Evolutionary conservation across 257 asterid species (phyloP), one percentile per base, ranked within the genome.

Genomic region (Scutellaria baicalensis): DNA sequence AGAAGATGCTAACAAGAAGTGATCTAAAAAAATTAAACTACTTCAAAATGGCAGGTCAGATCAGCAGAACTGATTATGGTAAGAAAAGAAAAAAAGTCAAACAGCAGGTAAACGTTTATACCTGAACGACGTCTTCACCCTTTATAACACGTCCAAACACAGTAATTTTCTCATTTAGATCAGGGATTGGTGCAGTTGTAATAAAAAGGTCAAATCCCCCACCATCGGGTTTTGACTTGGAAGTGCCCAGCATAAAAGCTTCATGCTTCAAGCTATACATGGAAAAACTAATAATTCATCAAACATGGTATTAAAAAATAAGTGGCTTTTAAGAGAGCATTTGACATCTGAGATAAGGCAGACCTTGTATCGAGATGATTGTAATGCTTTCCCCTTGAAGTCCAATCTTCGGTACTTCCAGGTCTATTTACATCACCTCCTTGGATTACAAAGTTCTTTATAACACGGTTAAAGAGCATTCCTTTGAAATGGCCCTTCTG

Each of bases 81-180:
- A 10, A 9, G n/a, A 4, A 20, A 51, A 1, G 57, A 49, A 6
- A 49, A n/a, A 6, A 18, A 17, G 49, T 6, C 35, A 6, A 48
- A 40, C 16, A 49, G 66, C 13, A 21, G 60, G 11, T 13, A 47
- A 56, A 9, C 8, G 33, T 59, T 43, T 12, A 64, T 70, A 93
- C 98, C 97, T 93, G 97, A 76, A 93, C 98, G 68, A 93, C 89
- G 71, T 93, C 96, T 86, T 93, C 96, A 55, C 97, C 99, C 87
- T 86, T 93, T 77, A 87, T 63, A 55, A 93, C 97, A 13, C 88
- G 96, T 51, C 99, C 99, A 64, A 93, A 91, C 23, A 93, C 90
- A 75, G 81, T 88, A 64, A 89, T 83, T 79, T 93, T 91, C 78
- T 87, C 92, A 68, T 77, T 87, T n/a, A 93, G 84, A 81, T 91